Base-by-base conservation (phyloP, 768 basidiomycete species). In the Mycena floridula region DNA sequence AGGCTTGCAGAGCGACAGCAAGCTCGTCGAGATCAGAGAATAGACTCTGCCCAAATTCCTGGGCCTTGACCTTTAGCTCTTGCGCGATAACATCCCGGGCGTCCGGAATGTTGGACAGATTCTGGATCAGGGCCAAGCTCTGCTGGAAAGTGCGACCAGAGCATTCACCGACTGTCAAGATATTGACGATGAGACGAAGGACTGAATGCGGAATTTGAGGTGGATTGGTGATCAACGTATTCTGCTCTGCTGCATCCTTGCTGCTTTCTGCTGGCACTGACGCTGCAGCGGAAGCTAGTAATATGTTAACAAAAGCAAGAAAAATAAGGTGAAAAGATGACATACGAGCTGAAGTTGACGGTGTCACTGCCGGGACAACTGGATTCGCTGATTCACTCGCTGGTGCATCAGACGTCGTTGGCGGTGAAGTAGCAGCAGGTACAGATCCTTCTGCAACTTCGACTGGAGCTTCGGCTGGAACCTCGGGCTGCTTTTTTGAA, bases 121-220 rank as follows among this genome's bases (percentile, higher is more conserved):
- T 83, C 62, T 95, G 91, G 46, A 99, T 98, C 25, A 97, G 77
- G 15, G 84, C 74, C 35, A 98, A 72, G 30, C 90, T 93, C 59
- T 93, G 84, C 53, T 92, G 86, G 77, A 99, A 99, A n/a, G 94
- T 96, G 25, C 87, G 77, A 35, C 86, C 89, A 20, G 93, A 92
- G 58, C 95, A 98, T 69, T 99, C 96, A 36, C 96, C 96, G 16
- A 86, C 76, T n/a, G 96, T 97, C 50, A 99, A 71, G 54, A 98
- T 92, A 62, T 98, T 98, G 59, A 96, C 92, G 48, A 98, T 91
- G 27, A 93, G 77, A 27, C 89, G 83, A 21, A 98, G 73, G n/a
- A 88, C 82, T 3, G 79, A 61, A 42, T 87, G 79, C 6, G 94
- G 91, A 47, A 98, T 84, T 51, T 85, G 82, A 11, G 96, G 96